Evolutionary conservation across 768 basidiomycete genomes (phyloP), one percentile per base, ranked within the genome.

Genomic region (Candolleomyces efflorescens): DNA sequence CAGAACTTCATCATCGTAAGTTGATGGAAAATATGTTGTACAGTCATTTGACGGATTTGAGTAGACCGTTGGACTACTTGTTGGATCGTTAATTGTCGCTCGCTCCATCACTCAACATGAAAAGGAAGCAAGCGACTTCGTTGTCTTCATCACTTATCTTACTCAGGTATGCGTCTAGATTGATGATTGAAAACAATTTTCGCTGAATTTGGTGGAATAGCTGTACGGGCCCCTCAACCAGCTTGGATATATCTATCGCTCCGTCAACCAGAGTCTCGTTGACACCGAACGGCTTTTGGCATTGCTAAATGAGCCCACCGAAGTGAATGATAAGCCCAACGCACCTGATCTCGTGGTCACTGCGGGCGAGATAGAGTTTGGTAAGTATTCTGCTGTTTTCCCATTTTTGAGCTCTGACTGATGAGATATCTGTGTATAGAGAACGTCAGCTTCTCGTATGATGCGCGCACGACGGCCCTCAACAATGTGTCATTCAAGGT

Each of bases 361-460:
- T 17, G 78, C 86, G 53, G 87, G 94, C 3, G 85, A 88, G 68
- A 89, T 98, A 66, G 92, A 92, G 67, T 97, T 98, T 68, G 87
- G 91, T 91, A 53, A 44, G 82, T 73, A 13, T 20, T 13, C 13
- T 22, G 11, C 11, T 39, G 5, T 50, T 38, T 26, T 13, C 36
- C 56, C 7, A 53, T 17, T 44, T 53, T 52, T 26, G 53, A 41
- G 22, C 26, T 59, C 60, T 60, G 7, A 56, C 20, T 49, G 27
- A 45, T 37, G 9, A 26, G 5, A 5, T 39, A 37, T 49, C 32
- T 38, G 46, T 56, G 36, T 59, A 46, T 26, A 92, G 89, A 92
- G 24, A 85, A 96, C 63, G 95, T 96, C 62, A 79, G 71, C 63
- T 94, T 98, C 72, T 88, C 90, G 3, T 96, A 97, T 70, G 89